phyloP scores from a whole-genome alignment of 768 basidiomycete genomes.

The Trametes villosa region DNA sequence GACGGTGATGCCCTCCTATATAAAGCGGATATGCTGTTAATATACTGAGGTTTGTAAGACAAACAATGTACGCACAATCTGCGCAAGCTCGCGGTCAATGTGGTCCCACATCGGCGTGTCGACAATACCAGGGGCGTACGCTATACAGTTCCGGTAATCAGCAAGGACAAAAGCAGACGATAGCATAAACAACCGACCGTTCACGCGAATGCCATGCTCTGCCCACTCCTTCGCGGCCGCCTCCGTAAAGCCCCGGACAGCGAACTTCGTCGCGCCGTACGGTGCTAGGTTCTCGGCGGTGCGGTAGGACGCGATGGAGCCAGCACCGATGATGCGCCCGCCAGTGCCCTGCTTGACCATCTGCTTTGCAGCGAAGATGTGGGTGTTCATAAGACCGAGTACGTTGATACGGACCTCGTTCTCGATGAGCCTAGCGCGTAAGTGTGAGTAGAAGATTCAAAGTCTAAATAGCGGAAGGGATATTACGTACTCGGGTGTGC shows the following conservation, averaged over 20 bases:
- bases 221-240: conserved; percentile 40
- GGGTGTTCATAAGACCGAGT: conserved; percentile 38
- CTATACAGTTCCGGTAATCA: conserved; percentile 11
- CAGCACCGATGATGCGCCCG: conserved; percentile 37
- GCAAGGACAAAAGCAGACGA: neutral
- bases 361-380: conserved; percentile 39
- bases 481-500: conserved; percentile 36
- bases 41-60: neutral
- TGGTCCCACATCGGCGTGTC: conserved; percentile 41
- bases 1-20: conserved; percentile 31
- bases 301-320: conserved; percentile 38
- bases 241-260: conserved; percentile 39
- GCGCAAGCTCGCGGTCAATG: conserved; percentile 35
- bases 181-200: conserved; percentile 24
- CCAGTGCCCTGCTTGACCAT: conserved; percentile 40
- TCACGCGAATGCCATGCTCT: conserved; percentile 38
- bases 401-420: conserved; percentile 34
- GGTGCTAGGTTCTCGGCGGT: conserved; percentile 37
- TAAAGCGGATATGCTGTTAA: neutral
- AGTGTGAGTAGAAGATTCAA: neutral
- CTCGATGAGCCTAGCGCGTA: conserved; percentile 31
- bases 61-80: conserved; percentile 27
- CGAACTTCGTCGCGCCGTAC: conserved; percentile 40
- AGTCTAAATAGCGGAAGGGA: neutral
- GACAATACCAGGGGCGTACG: conserved; percentile 38